Percentiles rank a stretch among this genome's conserved stretches.
These are phyloP conservation scores for Fusarium liriodendri DNA, from an alignment of 2,329 filamentous ascomycete genomes.

Conservation along the genomic window DNA sequence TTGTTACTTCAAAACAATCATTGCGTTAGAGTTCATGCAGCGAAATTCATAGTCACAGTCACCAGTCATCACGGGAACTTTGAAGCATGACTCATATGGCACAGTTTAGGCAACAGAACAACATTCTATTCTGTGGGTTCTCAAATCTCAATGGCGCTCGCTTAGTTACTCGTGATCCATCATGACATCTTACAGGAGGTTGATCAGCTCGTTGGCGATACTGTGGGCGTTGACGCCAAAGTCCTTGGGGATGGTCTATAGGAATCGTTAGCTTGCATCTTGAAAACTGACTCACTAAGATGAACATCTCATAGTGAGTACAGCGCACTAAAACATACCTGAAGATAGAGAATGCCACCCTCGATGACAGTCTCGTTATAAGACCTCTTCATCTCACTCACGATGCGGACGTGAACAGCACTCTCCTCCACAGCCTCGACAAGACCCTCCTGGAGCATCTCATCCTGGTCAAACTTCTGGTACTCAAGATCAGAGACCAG, in stretches of 20 bases:
- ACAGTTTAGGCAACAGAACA: not conserved
- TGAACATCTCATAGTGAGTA: not conserved
- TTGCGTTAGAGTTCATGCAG: not conserved
- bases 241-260: slow-evolving; percentile 48
- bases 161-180: not conserved
- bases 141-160: not conserved
- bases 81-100: not conserved
- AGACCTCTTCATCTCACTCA: slow-evolving; percentile 53
- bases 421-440: slow-evolving; percentile 57
- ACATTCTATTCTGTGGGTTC: not conserved
- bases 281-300: not conserved
- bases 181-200: slow-evolving; percentile 44
- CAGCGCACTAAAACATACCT: slow-evolving; percentile 46
- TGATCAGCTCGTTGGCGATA: slow-evolving; percentile 49
- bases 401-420: slow-evolving; percentile 58
- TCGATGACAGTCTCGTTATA: slow-evolving; percentile 62
- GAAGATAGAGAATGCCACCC: slow-evolving; percentile 62
- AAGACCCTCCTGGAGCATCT: slow-evolving; percentile 61
- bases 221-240: slow-evolving; percentile 53
- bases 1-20: not conserved
- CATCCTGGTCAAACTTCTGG: slow-evolving; percentile 60
- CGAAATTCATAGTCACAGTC: not conserved
- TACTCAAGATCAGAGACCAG: slow-evolving; percentile 55
- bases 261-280: slow-evolving; percentile 5
- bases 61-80: not conserved